Evolutionary conservation across 345 rosid species (phyloP), one percentile per base, ranked within the genome.

Genomic region (Euphorbia tirucalli): DNA sequence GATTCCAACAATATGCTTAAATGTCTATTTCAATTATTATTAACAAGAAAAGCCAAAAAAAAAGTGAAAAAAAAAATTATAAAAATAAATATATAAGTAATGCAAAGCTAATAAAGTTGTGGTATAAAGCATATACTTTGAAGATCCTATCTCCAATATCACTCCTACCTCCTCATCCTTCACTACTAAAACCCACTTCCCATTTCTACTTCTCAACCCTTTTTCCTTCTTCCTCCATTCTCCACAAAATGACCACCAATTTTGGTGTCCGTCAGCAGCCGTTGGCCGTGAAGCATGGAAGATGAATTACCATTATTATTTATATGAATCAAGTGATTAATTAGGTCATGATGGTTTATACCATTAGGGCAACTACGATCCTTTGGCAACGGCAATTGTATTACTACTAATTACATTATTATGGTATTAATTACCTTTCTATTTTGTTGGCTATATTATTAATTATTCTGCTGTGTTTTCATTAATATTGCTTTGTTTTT

Each of bases 41-140:
- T 57, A 50, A 9, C 19, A 72, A 11, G 27, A 48, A 69, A 77
- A 73, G 54, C 72, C 70, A 61, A 55, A 77, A 21, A 44, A 39
- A 32, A 50, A 14, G 18, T 27, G n/a, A 46, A 18, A 14, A 24
- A 16, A 49, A 22, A 59, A 35, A 61, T n/a, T n/a, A n/a, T n/a
- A n/a, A n/a, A n/a, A n/a, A n/a, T n/a, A n/a, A n/a, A n/a, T n/a
- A n/a, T n/a, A n/a, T n/a, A n/a, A n/a, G n/a, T n/a, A n/a, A n/a
- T n/a, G n/a, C n/a, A n/a, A n/a, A n/a, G n/a, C n/a, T n/a, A n/a
- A n/a, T n/a, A n/a, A n/a, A n/a, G n/a, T n/a, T n/a, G n/a, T n/a
- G n/a, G n/a, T n/a, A n/a, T n/a, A 22, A 76, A 75, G 86, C n/a
- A 83, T 83, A 83, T 83, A 72, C 84, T 37, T 8, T 27, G 84